Conservation (phyloP, 176 grass and related monocot genomes). For the Tillandsia fasciculata region DNA sequence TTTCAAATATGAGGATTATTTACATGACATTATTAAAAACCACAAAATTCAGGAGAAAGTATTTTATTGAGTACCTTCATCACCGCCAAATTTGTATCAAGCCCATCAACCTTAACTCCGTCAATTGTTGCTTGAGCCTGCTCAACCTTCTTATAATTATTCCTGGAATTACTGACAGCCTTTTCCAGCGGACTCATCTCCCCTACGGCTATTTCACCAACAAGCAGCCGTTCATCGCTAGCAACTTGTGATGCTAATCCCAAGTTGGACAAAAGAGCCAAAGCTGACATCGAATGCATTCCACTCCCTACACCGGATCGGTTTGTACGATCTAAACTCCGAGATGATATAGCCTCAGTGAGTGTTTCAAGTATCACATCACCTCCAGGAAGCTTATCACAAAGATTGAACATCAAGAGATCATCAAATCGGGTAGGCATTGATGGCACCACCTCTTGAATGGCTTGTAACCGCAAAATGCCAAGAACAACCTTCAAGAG, state of each 20-base stretch:
- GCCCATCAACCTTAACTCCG: slow-evolving; percentile 94
- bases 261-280: slow-evolving; percentile 68
- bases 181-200: slow-evolving; percentile 76
- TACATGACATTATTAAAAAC: not conserved
- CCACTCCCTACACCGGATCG: slow-evolving; percentile 35
- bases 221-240: slow-evolving; percentile 51
- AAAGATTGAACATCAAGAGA: slow-evolving; percentile 89
- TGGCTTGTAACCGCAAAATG: slow-evolving; percentile 74
- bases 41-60: not conserved
- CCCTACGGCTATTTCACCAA: slow-evolving; percentile 87
- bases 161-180: slow-evolving; percentile 61
- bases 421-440: slow-evolving; percentile 39
- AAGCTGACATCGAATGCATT: slow-evolving; percentile 58
- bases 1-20: not conserved
- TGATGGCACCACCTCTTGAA: slow-evolving; percentile 50
- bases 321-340: slow-evolving; percentile 34
- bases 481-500: slow-evolving; percentile 58
- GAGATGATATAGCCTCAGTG: slow-evolving; percentile 39
- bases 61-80: slow-evolving; percentile 66
- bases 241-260: slow-evolving; percentile 48
- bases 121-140: slow-evolving; percentile 74
- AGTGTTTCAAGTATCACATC: slow-evolving; percentile 90
- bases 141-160: slow-evolving; percentile 87
- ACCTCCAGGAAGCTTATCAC: slow-evolving; percentile 92
- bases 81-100: slow-evolving; percentile 90